phyloP scores from a whole-genome alignment of 768 basidiomycete species.

The Hygrophorus russula region DNA sequence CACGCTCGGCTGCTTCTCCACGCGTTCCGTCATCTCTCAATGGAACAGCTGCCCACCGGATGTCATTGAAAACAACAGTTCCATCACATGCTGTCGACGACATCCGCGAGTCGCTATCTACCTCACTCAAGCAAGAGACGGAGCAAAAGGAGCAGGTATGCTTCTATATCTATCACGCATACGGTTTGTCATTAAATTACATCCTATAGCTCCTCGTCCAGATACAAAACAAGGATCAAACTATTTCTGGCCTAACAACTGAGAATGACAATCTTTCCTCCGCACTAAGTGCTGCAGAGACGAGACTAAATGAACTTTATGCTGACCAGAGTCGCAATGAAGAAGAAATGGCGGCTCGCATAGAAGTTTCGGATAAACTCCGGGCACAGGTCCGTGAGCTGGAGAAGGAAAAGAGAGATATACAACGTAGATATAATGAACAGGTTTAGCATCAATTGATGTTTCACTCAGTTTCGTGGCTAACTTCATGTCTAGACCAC shows the following conservation, averaged over 20 bases:
- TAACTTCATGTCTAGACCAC: constrained; percentile 41
- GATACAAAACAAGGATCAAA: constrained; percentile 70
- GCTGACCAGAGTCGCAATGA: constrained; percentile 75
- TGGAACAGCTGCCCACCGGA: constrained; percentile 35
- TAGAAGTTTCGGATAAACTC: constrained; percentile 77
- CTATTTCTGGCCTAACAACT: constrained; percentile 42
- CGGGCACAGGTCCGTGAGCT: constrained; percentile 71
- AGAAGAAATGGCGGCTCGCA: constrained; percentile 67
- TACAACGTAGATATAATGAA: constrained; percentile 77
- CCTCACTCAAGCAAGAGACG: constrained; percentile 63
- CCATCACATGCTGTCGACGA: constrained; percentile 25
- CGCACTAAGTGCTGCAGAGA: constrained; percentile 56
- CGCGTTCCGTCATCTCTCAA: constrained; percentile 43
- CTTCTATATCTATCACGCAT: constrained; percentile 8
- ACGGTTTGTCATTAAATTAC: constrained; percentile 4
- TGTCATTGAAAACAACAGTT: constrained; percentile 36
- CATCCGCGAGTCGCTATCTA: constrained; percentile 42
- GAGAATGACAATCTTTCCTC: constrained; percentile 60
- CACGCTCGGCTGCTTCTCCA: constrained; percentile 54
- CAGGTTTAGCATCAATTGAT: constrained; percentile 38
- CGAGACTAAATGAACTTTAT: constrained; percentile 69
- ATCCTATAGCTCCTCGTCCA: constrained; percentile 55
- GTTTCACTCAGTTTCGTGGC: constrained; percentile 2
- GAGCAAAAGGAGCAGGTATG: constrained; percentile 74
- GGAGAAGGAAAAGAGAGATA: constrained; percentile 81